Percentiles rank a stretch among this genome's conserved stretches.
Evolutionary conservation across 345 rosid genomes (phyloP).

Genomic region (Hibiscus mutabilis): DNA sequence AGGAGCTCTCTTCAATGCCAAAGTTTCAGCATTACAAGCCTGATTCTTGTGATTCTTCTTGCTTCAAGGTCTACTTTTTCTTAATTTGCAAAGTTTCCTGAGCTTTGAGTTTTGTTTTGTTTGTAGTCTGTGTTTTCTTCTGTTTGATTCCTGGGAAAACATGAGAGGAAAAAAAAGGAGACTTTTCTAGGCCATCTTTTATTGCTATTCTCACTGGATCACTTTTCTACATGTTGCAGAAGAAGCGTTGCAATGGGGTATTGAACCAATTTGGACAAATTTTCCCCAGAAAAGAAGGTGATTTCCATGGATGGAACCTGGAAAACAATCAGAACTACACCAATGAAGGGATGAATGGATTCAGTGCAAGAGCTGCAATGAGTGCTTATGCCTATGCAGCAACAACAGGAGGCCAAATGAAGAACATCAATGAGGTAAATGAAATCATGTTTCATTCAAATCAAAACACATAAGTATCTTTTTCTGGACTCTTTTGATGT

Average conservation of each 20-base stretch:
- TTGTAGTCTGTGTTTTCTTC: background rate
- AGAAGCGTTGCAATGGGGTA: conserved; percentile 32
- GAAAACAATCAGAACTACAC: conserved; percentile 10
- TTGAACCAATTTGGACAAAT: conserved; percentile 6
- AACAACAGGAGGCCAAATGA: conserved; percentile 6
- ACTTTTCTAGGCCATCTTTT: background rate
- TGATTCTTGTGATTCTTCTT: conserved; percentile 36
- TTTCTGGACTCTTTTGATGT: background rate
- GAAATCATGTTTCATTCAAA: background rate
- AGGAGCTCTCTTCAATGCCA: conserved; percentile 93
- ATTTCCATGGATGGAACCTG: conserved; percentile 21
- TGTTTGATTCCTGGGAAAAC: background rate
- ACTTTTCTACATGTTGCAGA: conserved; percentile 24
- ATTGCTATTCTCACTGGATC: background rate
- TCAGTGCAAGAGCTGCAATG: conserved; percentile 17
- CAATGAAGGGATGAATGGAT: conserved; percentile 14
- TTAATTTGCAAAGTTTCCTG: background rate
- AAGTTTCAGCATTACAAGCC: conserved; percentile 32
- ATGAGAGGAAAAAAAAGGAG: background rate
- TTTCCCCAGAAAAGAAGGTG: conserved; percentile 4
- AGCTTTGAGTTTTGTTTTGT: background rate
- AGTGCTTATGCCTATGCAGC: conserved; percentile 19
- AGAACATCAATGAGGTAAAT: conserved; percentile 20
- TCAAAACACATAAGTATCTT: background rate
- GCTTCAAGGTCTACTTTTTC: conserved; percentile 41